A percentile compares a stretch with the other conserved stretches of the same genome.
Conservation (phyloP, 1,139 yeast species). For the Lodderomyces margitis region DNA sequence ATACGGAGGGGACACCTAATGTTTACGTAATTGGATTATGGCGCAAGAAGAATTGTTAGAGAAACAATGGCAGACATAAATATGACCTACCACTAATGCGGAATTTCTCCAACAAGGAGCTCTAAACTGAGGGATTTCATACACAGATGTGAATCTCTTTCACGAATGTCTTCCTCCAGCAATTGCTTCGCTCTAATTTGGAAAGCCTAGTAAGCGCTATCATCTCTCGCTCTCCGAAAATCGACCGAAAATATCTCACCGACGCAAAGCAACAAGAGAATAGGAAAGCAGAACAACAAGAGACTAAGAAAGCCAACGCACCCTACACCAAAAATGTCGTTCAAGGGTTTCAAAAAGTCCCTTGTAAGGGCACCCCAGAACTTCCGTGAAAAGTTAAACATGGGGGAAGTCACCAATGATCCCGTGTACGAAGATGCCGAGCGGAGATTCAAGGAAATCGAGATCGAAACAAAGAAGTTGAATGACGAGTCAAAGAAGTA, state of each 20-base stretch:
- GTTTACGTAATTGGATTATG: too few species aligned
- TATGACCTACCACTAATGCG: too few species aligned
- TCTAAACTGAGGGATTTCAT: too few species aligned
- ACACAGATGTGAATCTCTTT: too few species aligned
- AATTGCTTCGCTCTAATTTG: too few species aligned
- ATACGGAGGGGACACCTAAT: too few species aligned
- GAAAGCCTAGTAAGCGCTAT: not conserved
- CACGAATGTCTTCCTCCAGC: too few species aligned
- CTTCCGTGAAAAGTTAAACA: conserved; percentile 73
- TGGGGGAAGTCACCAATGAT: conserved; percentile 78
- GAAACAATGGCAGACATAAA: too few species aligned
- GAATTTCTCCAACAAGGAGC: too few species aligned
- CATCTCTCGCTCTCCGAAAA: not conserved
- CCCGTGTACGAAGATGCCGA: conserved; percentile 94
- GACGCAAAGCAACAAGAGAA: too few species aligned
- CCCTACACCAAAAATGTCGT: conserved; percentile 56
- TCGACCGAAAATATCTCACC: not conserved
- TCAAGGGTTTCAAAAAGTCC: conserved; percentile 90
- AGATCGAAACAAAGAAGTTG: conserved; percentile 81
- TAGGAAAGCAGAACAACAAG: too few species aligned
- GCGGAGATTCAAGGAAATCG: conserved; percentile 90
- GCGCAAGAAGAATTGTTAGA: too few species aligned
- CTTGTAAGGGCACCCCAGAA: conserved; percentile 83
- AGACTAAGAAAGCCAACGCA: conserved; percentile 13
- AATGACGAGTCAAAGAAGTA: conserved; percentile 89